Evolutionary conservation across 2,329 filamentous ascomycete genomes (phyloP), one percentile per base, ranked within the genome.

Genomic region (Arthrobotrys sinensis): DNA sequence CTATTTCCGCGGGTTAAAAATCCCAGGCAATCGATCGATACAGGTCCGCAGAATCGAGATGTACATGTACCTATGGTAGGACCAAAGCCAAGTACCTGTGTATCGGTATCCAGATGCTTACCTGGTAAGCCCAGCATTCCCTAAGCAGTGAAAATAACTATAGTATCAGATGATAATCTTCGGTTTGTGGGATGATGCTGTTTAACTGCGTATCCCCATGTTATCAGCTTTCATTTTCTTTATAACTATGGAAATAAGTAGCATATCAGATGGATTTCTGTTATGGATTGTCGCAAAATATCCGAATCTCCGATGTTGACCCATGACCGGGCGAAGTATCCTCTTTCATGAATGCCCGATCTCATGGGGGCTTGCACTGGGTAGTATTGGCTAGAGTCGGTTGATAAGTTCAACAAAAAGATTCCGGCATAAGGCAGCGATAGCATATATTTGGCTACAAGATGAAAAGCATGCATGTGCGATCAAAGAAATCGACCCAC

Each of bases 121-220:
- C 5, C 34, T 8, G 16, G 14, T n/a, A 6, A 45, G 40, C 12
- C 16, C 10, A 24, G 55, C 11, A 24, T 10, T 43, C 19, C n/a
- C 14, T 16, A 14, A 43, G 10, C 14, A 40, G 40, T 28, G 24
- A 4, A 12, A 53, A 34, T 34, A 14, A 32, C 16, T 5, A 52
- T 5, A 3, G 7, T 52, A 60, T 60, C 55, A 19, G 36, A 60
- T 28, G 55, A 60, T 60, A 60, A 32, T 28, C 55, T 60, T 60
- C 36, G 36, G 19, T 40, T 43, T 60, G 12, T 43, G 36, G 36
- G 19, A 40, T 10, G 55, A 43, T 43, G 11, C 19, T 43, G 14
- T 28, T 60, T 10, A 57, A 55, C 6, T 19, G 12, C 12, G 16
- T 8, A 19, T 21, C n/a, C 52, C 32, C 36, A 12, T 12, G 2